Percentiles rank a stretch among this genome's conserved stretches.
phyloP scores from a whole-genome alignment of 31 red algal species.

The Asparagopsis taxiformis region DNA sequence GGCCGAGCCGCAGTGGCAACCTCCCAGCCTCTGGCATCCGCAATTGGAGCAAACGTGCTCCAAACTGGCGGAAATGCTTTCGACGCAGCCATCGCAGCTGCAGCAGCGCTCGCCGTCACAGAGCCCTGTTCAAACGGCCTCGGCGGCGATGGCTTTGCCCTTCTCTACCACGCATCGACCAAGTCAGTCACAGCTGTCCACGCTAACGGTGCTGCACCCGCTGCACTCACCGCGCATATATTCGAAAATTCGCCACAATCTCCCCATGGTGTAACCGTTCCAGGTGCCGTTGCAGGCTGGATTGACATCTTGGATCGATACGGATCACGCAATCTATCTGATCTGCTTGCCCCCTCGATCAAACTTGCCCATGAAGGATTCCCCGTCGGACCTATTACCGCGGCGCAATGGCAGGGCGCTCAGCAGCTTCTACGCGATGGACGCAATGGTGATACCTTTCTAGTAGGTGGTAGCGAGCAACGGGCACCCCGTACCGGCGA shows the following conservation, averaged over 20 bases:
- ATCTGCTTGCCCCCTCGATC: slow-evolving; percentile 69
- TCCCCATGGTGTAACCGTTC: slow-evolving; percentile 81
- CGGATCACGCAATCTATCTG: slow-evolving; percentile 17
- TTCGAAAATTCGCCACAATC: slow-evolving; percentile 6
- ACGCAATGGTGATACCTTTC: slow-evolving; percentile 20
- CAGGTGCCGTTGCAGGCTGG: slow-evolving; percentile 81
- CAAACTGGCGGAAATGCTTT: slow-evolving; percentile 64
- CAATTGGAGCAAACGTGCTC: slow-evolving; percentile 62
- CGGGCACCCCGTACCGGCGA: slow-evolving; percentile 72
- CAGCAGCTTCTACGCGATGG: slow-evolving; percentile 20
- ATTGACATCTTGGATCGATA: slow-evolving; percentile 46
- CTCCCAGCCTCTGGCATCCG: slow-evolving; percentile 83
- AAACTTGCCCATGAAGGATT: slow-evolving; percentile 56
- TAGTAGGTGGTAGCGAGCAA: neutral
- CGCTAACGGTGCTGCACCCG: slow-evolving; percentile 71
- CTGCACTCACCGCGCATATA: slow-evolving; percentile 6
- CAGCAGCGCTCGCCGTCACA: slow-evolving; percentile 75
- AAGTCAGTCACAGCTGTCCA: slow-evolving; percentile 57
- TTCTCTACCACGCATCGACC: slow-evolving; percentile 46
- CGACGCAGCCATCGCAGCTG: slow-evolving; percentile 89
- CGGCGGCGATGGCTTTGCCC: slow-evolving; percentile 82
- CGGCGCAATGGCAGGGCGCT: slow-evolving; percentile 42
- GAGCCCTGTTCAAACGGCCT: slow-evolving; percentile 92
- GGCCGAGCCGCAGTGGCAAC: slow-evolving; percentile 74
- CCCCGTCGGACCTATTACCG: slow-evolving; percentile 44